Percentiles rank a stretch among this genome's conserved stretches.
Evolutionary conservation across 192 early-diverging fungal genomes (phyloP).

Genomic region (Chytriomyces confervae): DNA sequence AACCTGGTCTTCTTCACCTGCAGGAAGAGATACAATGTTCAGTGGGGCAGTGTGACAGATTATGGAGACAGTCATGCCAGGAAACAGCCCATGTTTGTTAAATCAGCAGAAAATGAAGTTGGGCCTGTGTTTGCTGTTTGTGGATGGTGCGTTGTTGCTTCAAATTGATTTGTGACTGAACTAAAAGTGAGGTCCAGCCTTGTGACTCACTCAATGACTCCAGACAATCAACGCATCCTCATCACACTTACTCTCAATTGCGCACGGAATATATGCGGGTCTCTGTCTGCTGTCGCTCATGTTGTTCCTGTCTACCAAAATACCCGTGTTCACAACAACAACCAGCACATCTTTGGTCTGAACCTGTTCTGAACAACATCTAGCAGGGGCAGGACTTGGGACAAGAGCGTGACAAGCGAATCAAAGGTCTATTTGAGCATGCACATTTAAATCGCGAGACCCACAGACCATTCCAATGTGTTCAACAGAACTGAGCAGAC

Average conservation of each 20-base stretch:
- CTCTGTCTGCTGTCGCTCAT: slow-evolving; percentile 29
- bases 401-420: slow-evolving; percentile 6
- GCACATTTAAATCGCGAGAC: slow-evolving; percentile 15
- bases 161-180: background rate
- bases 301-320: slow-evolving; percentile 9
- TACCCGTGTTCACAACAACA: slow-evolving; percentile 13
- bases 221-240: slow-evolving; percentile 27
- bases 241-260: slow-evolving; percentile 22
- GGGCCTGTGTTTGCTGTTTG: slow-evolving; percentile 31
- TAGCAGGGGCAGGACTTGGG: background rate
- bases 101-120: slow-evolving; percentile 23
- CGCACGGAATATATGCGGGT: slow-evolving; percentile 35
- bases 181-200: background rate
- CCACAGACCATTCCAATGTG: slow-evolving; percentile 38
- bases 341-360: background rate
- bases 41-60: background rate
- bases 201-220: background rate
- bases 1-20: background rate
- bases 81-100: background rate
- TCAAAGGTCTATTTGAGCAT: slow-evolving; percentile 4
- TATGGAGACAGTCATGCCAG: background rate
- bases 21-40: too few relatives aligned
- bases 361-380: too few relatives aligned
- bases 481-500: slow-evolving; percentile 37
- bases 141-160: slow-evolving; percentile 20